Base-by-base conservation (phyloP, 805 yeast genomes). In the Blastobotrys peoriensis region DNA sequence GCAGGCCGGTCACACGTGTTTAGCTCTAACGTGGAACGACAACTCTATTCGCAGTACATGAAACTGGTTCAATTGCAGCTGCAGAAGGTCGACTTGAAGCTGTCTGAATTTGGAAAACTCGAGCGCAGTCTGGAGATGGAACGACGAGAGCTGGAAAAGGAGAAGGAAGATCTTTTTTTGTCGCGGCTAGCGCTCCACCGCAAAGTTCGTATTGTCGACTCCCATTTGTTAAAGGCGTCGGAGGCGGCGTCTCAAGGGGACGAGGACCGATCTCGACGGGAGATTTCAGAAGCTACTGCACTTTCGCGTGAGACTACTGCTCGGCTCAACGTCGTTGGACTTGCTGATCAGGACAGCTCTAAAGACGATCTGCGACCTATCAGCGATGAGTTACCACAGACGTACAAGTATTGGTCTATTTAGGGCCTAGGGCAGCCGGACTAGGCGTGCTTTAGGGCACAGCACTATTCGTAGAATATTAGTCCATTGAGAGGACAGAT, bases 1-100 rank as follows among this genome's bases (percentile, higher is more conserved):
- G 95, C 93, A 2, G 81, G 87, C 1, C 75, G 93, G 49, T 74
- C 93, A 20, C 87, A 85, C 58, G 73, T 84, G 17, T 83, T 86
- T 64, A 86, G 91, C 4, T 77, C 80, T 3, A 80, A 77, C 58
- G 94, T 86, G 61, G 96, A 86, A 57, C 70, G 88, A 48, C 87
- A 78, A 80, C 59, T 60, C 56, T 62, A 77, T 40, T 68, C 73
- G 45, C 68, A 81, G 45, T 76, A 78, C 46, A 78, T 74, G 58
- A 82, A 76, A 61, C 73, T 81, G 35, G 77, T 85, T 35, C 82
- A 79, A 52, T 70, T 85, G 50, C 84, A 91, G 44, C 68, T 87
- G 50, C 73, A 80, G 47, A 85, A 86, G 59, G 70, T 91, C 43
- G 87, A 86, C 43, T 60, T 76, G 43, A 91, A 91, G 63, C 68